phyloP scores from a whole-genome alignment of 2,329 filamentous ascomycete species.

The Diplodia intermedia region DNA sequence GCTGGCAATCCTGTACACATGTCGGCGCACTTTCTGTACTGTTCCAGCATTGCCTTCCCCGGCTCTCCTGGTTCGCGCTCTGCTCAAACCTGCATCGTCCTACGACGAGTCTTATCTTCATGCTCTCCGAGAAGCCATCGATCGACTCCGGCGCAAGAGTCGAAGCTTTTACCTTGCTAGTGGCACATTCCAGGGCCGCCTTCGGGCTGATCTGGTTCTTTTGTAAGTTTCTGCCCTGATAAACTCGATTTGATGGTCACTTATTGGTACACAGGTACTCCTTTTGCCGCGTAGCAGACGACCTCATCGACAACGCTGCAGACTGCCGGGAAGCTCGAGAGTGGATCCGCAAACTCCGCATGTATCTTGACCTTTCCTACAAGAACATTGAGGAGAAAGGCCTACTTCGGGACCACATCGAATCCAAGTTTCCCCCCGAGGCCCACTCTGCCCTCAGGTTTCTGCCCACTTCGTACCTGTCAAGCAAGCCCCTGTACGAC shows the following conservation, averaged over 20 bases:
- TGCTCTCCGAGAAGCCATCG: conserved; percentile 66
- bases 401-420: conserved; percentile 46
- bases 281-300: conserved; percentile 76
- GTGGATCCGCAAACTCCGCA: conserved; percentile 66
- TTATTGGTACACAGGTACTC: conserved; percentile 63
- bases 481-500: conserved; percentile 66
- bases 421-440: conserved; percentile 59
- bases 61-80: conserved; percentile 58
- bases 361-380: conserved; percentile 65
- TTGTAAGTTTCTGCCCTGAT: conserved; percentile 53
- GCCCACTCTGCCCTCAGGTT: conserved; percentile 64
- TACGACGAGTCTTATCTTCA: conserved; percentile 66
- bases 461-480: conserved; percentile 65
- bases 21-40: conserved; percentile 63
- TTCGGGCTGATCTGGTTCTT: conserved; percentile 72
- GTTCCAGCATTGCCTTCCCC: conserved; percentile 60
- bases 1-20: conserved; percentile 68
- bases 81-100: conserved; percentile 55
- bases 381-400: conserved; percentile 39
- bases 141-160: conserved; percentile 67
- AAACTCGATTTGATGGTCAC: not conserved
- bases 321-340: conserved; percentile 59
- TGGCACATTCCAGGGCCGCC: conserved; percentile 69
- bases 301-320: conserved; percentile 71
- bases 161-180: conserved; percentile 77